These are phyloP conservation scores for Sapria himalayana DNA, from an alignment of 345 rosid species.

Conservation along the genomic window DNA sequence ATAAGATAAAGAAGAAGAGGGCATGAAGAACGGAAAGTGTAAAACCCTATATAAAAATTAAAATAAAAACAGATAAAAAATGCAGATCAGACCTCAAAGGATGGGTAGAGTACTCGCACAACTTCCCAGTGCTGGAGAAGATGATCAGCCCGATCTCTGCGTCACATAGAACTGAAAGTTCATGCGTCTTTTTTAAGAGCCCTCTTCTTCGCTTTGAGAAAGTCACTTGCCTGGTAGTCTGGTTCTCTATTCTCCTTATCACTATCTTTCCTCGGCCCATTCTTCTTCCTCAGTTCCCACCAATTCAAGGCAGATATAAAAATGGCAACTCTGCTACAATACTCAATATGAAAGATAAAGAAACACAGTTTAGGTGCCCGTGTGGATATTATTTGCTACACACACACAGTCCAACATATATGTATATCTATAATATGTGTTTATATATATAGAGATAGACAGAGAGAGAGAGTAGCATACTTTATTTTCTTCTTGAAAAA, in stretches of 20 bases:
- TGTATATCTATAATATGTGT: no score
- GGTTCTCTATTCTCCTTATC: slow-evolving; percentile 25
- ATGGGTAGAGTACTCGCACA: slow-evolving; percentile 22
- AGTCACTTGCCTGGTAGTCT: slow-evolving; percentile 30
- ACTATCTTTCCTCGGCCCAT: slow-evolving; percentile 28
- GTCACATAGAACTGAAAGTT: slow-evolving; percentile 25
- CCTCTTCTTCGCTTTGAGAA: slow-evolving; percentile 25
- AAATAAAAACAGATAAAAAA: background rate
- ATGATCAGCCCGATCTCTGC: slow-evolving; percentile 31
- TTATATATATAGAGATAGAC: no score
- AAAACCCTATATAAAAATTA: background rate
- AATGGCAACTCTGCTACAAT: no score
- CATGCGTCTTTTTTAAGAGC: slow-evolving; percentile 25
- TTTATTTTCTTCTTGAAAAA: no score
- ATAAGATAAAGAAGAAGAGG: background rate
- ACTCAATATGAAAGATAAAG: background rate
- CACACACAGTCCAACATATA: no score
- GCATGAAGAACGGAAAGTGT: background rate
- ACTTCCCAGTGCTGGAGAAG: slow-evolving; percentile 27
- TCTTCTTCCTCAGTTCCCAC: background rate
- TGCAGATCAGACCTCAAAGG: slow-evolving; percentile 14
- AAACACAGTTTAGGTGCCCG: background rate
- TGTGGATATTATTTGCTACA: no score
- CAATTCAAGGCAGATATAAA: no score
- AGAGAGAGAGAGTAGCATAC: no score